Conservation (phyloP, 495 filamentous ascomycete species). For the Xanthoparmelia taractica region DNA sequence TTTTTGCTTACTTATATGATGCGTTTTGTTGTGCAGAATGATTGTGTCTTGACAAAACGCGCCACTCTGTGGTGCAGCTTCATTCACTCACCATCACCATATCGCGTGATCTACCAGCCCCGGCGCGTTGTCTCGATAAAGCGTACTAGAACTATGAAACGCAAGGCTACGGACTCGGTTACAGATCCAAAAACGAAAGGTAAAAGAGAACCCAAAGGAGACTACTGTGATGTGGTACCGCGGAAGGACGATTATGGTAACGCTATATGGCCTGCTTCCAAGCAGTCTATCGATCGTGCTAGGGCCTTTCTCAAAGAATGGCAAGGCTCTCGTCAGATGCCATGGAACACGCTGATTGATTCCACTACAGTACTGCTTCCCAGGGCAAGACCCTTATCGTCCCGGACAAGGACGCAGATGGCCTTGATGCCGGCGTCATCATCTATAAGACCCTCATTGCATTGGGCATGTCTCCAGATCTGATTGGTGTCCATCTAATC, state of each 20-base stretch:
- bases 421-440: constrained; percentile 51
- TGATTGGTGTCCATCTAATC: constrained; percentile 47
- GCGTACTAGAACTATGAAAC: constrained; percentile 22
- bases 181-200: constrained; percentile 23
- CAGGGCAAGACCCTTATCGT: constrained; percentile 39
- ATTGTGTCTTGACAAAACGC: not conserved
- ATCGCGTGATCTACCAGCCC: not conserved
- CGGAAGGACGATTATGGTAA: constrained; percentile 36
- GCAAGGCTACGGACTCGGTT: constrained; percentile 21
- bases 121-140: not conserved
- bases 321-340: constrained; percentile 14
- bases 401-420: constrained; percentile 58
- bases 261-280: constrained; percentile 48
- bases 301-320: constrained; percentile 41
- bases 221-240: constrained; percentile 35
- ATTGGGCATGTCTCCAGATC: constrained; percentile 39
- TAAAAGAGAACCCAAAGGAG: constrained; percentile 15
- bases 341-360: not conserved
- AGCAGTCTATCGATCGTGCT: constrained; percentile 39
- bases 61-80: not conserved
- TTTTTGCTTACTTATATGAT: not conserved
- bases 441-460: constrained; percentile 45
- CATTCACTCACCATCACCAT: not conserved
- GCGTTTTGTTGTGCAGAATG: not conserved
- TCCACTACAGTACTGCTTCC: constrained; percentile 22